Evolutionary conservation across 2,329 filamentous ascomycete species (phyloP), one percentile per base, ranked within the genome.

Genomic region (Fusarium illudens): DNA sequence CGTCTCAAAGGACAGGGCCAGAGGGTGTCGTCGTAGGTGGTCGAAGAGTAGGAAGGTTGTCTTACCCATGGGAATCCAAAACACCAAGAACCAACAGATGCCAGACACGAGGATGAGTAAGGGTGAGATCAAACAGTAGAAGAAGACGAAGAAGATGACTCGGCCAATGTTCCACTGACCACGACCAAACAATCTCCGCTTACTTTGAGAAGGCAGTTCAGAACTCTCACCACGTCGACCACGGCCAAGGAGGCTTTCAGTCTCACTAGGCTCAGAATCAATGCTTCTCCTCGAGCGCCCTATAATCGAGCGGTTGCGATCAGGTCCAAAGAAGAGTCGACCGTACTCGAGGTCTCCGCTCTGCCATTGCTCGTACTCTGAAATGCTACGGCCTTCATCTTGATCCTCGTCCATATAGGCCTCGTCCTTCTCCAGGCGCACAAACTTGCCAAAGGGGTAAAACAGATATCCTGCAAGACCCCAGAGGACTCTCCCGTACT

Each of bases 301-400:
- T 39, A 97, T 84, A 53, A 98, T 89, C 7, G 94, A 96, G 55
- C 92, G 88, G 71, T 86, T 90, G 63, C 87, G 82, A 56, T 89
- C 88, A 4, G 96, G 96, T 0, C 96, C 96, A 77, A 99, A 99
- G 83, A 99, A 98, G 3, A 99, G 86, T 32, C 95, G 88, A 4
- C 96, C 96, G 77, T 98, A 94, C 79, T 99, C 96, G 32, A 99
- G 87, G 75, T 99, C 96, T 52, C 96, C 96, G 76, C 90, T 97
- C 81, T 99, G 96, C 96, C 96, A 99, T 80, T 97, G 94, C 79
- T 99, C 96, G 77, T 99, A 99, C 81, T 99, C 96, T 74, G 93
- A 96, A 75, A 99, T 97, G 81, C 94, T 98, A 75, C 96, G 89
- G 19, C 96, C 96, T 80, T 99, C 96, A 37, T 95, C 94, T 75